Evolutionary conservation across 805 yeast genomes (phyloP).

Genomic region (Wickerhamomyces mucosus): DNA sequence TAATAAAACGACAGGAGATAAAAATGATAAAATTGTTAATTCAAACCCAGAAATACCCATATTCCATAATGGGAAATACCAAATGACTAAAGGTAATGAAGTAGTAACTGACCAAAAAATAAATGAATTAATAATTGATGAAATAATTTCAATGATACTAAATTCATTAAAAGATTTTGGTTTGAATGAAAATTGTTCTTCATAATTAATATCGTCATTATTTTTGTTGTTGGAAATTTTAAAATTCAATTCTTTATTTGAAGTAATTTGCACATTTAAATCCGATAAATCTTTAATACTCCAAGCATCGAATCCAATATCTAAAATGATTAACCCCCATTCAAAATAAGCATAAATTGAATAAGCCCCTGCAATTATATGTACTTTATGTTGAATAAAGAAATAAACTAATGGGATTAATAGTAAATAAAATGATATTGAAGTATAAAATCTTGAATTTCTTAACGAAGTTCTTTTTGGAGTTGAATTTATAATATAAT

Average conservation of each 20-base stretch:
- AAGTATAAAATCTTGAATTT: conserved; percentile 42
- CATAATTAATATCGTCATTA: conserved; percentile 1
- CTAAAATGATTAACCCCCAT: conserved; percentile 82
- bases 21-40: conserved; percentile 47
- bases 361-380: conserved; percentile 85
- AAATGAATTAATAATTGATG: conserved; percentile 53
- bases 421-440: conserved; percentile 56
- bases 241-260: conserved; percentile 6
- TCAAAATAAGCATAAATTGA: conserved; percentile 91
- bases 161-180: conserved; percentile 17
- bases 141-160: conserved; percentile 27
- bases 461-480: conserved; percentile 37
- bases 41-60: conserved; percentile 98
- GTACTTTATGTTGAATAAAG: conserved; percentile 89
- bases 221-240: conserved; percentile 10
- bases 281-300: conserved; percentile 60
- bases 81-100: conserved; percentile 73
- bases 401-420: conserved; percentile 78
- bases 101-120: conserved; percentile 82
- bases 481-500: conserved; percentile 49
- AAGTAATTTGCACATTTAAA: conserved; percentile 32
- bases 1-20: conserved; percentile 49
- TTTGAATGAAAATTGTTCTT: conserved; percentile 3
- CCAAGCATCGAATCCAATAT: conserved; percentile 78
- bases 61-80: conserved; percentile 98